These are phyloP conservation scores for Salvia miltiorrhiza DNA, from an alignment of 257 asterid species.

Conservation along the genomic window DNA sequence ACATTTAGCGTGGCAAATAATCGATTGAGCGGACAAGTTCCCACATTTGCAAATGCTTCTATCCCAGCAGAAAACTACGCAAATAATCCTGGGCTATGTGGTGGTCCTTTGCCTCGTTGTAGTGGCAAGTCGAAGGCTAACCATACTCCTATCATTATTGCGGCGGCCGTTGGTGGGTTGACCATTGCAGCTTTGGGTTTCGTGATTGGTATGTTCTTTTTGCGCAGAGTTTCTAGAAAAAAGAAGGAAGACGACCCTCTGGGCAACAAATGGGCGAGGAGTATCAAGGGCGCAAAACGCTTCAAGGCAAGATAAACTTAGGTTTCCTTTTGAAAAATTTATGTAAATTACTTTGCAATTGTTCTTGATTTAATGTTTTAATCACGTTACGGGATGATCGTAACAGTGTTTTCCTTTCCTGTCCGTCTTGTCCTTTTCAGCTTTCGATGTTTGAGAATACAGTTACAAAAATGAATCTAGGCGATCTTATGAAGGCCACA, in stretches of 20 bases:
- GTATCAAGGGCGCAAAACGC: conserved; percentile 47
- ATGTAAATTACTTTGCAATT: not conserved
- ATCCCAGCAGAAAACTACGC: conserved; percentile 34
- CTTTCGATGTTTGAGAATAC: conserved; percentile 57
- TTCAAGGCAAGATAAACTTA: conserved; percentile 36
- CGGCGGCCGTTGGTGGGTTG: conserved; percentile 38
- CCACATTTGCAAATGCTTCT: conserved; percentile 20
- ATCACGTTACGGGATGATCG: not conserved
- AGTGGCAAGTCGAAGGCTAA: not conserved
- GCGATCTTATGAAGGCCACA: conserved; percentile 57
- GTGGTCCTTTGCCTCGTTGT: conserved; percentile 42
- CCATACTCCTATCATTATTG: conserved; percentile 22
- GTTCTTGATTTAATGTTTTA: no score
- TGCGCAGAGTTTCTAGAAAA: conserved; percentile 32
- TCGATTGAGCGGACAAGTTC: conserved; percentile 37
- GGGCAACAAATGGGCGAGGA: conserved; percentile 53
- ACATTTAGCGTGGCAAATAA: conserved; percentile 33
- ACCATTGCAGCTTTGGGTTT: conserved; percentile 28
- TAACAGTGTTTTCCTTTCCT: not conserved
- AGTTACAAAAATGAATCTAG: conserved; percentile 45
- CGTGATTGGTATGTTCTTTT: conserved; percentile 17
- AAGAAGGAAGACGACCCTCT: conserved; percentile 47
- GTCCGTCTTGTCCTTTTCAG: conserved; percentile 30
- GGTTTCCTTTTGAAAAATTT: not conserved
- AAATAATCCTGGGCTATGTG: conserved; percentile 60